These are phyloP conservation scores for Glomus cerebriforme DNA, from an alignment of 192 early-diverging fungal species.

Conservation along the genomic window DNA sequence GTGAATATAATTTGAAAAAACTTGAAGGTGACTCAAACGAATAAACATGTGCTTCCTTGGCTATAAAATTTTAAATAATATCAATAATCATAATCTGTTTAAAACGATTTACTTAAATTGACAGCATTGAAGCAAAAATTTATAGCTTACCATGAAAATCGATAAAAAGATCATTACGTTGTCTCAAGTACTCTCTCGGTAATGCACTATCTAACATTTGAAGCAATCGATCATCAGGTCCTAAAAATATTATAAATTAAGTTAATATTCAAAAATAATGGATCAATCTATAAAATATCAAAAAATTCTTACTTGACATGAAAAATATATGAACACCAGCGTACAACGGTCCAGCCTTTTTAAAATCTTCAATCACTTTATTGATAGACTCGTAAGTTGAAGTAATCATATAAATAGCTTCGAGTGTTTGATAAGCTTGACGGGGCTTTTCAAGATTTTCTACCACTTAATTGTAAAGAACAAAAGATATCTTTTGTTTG, in stretches of 20 bases:
- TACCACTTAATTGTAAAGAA: conserved; percentile 55
- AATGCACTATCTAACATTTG: conserved; percentile 56
- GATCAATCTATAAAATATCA: not conserved
- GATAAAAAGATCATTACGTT: conserved; percentile 75
- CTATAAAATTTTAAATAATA: conserved; percentile 33
- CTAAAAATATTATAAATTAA: conserved; percentile 47
- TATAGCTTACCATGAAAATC: conserved; percentile 74
- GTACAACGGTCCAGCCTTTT: conserved; percentile 53
- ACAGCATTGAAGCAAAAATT: not conserved
- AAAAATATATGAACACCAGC: conserved; percentile 64
- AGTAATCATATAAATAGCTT: conserved; percentile 64
- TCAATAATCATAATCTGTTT: not conserved
- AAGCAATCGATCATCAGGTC: conserved; percentile 63
- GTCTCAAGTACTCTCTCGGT: conserved; percentile 61
- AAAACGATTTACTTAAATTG: not conserved
- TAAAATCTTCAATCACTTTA: conserved; percentile 63
- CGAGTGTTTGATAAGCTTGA: conserved; percentile 59
- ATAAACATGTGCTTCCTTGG: conserved; percentile 66
- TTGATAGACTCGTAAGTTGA: conserved; percentile 61
- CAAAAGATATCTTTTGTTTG: not conserved
- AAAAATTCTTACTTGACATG: conserved; percentile 49
- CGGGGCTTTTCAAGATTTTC: conserved; percentile 61
- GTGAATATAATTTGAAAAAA: conserved; percentile 67
- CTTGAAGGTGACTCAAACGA: conserved; percentile 70
- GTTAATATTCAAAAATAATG: not conserved